A percentile compares a stretch with the other conserved stretches of the same genome.
phyloP scores from a whole-genome alignment of 306 rosid species.

The Inga oerstediana region DNA sequence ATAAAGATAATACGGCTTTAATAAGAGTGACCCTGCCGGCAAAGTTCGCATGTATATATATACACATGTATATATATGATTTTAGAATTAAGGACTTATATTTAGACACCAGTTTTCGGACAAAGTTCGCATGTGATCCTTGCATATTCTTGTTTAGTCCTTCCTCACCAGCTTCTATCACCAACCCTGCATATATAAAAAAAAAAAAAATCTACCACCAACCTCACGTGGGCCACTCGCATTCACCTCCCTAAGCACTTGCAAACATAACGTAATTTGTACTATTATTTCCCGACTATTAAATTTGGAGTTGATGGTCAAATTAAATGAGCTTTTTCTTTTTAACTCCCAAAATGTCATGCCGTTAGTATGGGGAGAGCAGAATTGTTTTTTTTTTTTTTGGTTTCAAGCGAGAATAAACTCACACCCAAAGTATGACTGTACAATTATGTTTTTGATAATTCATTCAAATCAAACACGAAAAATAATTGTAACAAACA shows the following conservation, averaged over 20 bases:
- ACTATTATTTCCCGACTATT: neutral
- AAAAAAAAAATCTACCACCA: slow-evolving; percentile 37
- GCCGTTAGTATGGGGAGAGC: neutral
- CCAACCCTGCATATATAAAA: slow-evolving; percentile 21
- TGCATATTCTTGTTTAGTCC: neutral
- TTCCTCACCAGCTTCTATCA: slow-evolving; percentile 37
- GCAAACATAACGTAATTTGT: neutral
- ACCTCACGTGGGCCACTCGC: slow-evolving; percentile 10
- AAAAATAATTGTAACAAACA: too few species aligned
- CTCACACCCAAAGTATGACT: neutral
- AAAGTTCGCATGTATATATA: too few species aligned
- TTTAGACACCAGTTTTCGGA: neutral
- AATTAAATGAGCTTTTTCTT: neutral
- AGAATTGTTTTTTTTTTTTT: neutral
- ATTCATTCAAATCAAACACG: neutral
- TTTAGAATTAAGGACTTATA: neutral
- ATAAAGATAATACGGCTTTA: too few species aligned
- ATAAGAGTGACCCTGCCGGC: too few species aligned
- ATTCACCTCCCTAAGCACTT: neutral
- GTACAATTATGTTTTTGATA: neutral
- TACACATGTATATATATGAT: too few species aligned
- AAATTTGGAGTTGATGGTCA: neutral
- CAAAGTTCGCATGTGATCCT: neutral
- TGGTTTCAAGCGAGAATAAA: neutral
- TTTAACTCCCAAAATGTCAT: neutral